These are phyloP conservation scores for Pseudocercospora ulei DNA, from an alignment of 2,329 filamentous ascomycete genomes.

Conservation along the genomic window DNA sequence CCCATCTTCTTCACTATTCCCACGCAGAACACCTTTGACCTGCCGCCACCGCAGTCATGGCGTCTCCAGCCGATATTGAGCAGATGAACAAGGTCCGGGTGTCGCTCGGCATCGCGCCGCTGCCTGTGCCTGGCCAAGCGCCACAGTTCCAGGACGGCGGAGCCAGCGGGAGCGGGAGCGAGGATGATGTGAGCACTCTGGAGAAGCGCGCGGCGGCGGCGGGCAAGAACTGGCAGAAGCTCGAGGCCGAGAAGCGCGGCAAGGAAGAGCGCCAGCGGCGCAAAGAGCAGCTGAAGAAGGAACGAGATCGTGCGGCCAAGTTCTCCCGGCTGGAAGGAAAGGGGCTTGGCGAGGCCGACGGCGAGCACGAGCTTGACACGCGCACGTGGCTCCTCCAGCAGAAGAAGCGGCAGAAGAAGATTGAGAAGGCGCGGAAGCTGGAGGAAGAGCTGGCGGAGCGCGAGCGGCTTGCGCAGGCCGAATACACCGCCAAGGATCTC, in stretches of 20 bases:
- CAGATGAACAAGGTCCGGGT: conserved; percentile 88
- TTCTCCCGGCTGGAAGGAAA: conserved; percentile 68
- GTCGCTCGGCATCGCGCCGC: conserved; percentile 78
- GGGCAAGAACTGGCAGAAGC: conserved; percentile 63
- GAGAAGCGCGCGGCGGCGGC: conserved; percentile 66
- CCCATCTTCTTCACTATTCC: no score
- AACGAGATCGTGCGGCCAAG: conserved; percentile 71
- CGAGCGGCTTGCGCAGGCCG: conserved; percentile 53
- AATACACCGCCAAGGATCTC: conserved; percentile 78
- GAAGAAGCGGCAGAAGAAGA: conserved; percentile 90
- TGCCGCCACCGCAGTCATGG: conserved; percentile 19
- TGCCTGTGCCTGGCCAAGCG: conserved; percentile 68
- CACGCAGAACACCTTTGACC: no score
- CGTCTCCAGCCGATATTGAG: conserved; percentile 59
- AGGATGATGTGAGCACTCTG: conserved; percentile 66
- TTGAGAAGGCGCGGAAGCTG: conserved; percentile 58
- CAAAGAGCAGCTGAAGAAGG: conserved; percentile 74
- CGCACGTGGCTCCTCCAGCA: conserved; percentile 78
- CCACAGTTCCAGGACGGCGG: conserved; percentile 47
- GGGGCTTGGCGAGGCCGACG: conserved; percentile 67
- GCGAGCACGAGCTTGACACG: conserved; percentile 58
- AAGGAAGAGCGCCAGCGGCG: conserved; percentile 72
- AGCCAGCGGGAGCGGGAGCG: conserved; percentile 34
- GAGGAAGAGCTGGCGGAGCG: conserved; percentile 72
- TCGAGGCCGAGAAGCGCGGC: conserved; percentile 58